Evolutionary conservation across 23 red algal genomes (phyloP).

Genomic region (Gracilaria gracilis): DNA sequence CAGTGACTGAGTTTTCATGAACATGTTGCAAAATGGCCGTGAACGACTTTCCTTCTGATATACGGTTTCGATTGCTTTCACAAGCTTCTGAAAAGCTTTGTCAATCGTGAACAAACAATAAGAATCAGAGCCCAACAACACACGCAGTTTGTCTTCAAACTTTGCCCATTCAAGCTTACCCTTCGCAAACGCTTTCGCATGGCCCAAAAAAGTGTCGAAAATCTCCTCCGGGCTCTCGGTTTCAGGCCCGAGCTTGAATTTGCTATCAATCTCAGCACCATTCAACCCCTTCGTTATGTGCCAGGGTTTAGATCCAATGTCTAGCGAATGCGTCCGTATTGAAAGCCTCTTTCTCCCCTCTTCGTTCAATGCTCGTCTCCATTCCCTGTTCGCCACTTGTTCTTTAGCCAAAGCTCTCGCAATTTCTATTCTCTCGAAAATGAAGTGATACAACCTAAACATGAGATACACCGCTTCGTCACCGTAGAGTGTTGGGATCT

Average conservation of each 20-base stretch:
- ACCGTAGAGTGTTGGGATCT: slow-evolving; percentile 75
- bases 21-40: slow-evolving; percentile 25
- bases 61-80: slow-evolving; percentile 73
- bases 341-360: slow-evolving; percentile 14
- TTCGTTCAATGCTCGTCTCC: slow-evolving; percentile 24
- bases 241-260: slow-evolving; percentile 51
- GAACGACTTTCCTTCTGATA: slow-evolving; percentile 39
- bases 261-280: slow-evolving; percentile 22
- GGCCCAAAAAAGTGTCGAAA: slow-evolving; percentile 43
- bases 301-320: slow-evolving; percentile 1
- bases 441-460: slow-evolving; percentile 79
- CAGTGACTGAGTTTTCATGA: slow-evolving; percentile 24
- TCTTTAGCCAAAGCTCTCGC: slow-evolving; percentile 64
- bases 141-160: slow-evolving; percentile 91
- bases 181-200: slow-evolving; percentile 51
- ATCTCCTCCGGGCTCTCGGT: slow-evolving; percentile 37
- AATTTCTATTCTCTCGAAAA: slow-evolving; percentile 82
- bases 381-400: slow-evolving; percentile 47
- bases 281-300: slow-evolving; percentile 8
- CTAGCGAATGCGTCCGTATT: not conserved
- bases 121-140: slow-evolving; percentile 85
- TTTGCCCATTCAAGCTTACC: slow-evolving; percentile 74
- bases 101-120: slow-evolving; percentile 92
- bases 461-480: slow-evolving; percentile 94
- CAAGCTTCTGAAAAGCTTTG: slow-evolving; percentile 81